Base-by-base conservation (phyloP, 108 stramenopile genomes). In the Pseudonitzschia delicatissima region DNA sequence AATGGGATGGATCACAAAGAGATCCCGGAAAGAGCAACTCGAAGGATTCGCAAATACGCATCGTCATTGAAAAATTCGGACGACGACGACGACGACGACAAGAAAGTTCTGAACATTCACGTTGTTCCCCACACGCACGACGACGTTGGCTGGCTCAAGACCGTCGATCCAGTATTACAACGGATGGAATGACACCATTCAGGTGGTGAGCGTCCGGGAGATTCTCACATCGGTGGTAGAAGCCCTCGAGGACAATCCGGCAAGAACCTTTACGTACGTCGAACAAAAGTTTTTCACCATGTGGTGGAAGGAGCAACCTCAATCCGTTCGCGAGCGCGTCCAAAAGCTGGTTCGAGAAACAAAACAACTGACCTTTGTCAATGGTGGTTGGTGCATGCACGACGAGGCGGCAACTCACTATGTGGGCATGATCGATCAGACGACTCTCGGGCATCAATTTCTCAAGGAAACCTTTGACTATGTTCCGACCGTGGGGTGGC, bases 341-440 rank as follows among this genome's bases (percentile, higher is more conserved):
- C 78, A 83, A 42, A 39, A 61, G 7, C 76, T 98, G 11, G 88
- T 99, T 18, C 57, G 61, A 49, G 74, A 80, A 0, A 55, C 53
- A 0, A 68, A 86, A 8, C 94, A 90, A 57, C 78, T 96, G 31
- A 67, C 77, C 26, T 98, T 99, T 79, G 79, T 83, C 77, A 97
- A 97, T 69, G 98, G 96, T 27, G 97, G 96, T 44, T 99, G 97
- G 97, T 93, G 88, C 69, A 99, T 99, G 98, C 98, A 98, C 73
- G 98, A 99, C 66, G 98, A 99, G 60, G 94, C 96, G 0, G 71
- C 88, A 0, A 85, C 97, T 17, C 95, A 96, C 72, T 97, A 69
- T 72, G 85, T 93, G 48, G 96, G 47, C 47, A 98, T 98, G 97
- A 88, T 99, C 57, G 98, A 99, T 79, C 96, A 98, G 65, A 98